These are phyloP conservation scores for Eudorina sp. DNA, from an alignment of 139 green algal species.

Conservation along the genomic window DNA sequence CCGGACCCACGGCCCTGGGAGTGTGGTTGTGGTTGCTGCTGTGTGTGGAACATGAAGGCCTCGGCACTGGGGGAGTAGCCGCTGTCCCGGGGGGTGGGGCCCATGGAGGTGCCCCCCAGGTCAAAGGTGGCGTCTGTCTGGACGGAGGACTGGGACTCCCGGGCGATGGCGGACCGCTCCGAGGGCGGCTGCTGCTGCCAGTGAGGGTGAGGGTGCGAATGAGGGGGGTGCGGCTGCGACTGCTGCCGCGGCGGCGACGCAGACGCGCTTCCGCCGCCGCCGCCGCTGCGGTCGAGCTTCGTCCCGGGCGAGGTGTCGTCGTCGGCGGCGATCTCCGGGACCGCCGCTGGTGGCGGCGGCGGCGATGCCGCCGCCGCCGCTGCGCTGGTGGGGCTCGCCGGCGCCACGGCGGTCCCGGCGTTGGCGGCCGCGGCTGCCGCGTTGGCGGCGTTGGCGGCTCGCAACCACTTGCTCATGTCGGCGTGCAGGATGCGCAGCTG, in stretches of 20 bases:
- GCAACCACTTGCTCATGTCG: constrained; percentile 47
- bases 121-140: constrained; percentile 32
- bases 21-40: neutral
- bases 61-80: neutral
- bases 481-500: constrained; percentile 42
- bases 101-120: neutral
- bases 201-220: neutral
- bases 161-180: neutral
- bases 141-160: constrained; percentile 20
- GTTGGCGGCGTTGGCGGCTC: neutral
- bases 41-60: constrained; percentile 17
- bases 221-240: neutral
- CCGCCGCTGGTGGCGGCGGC: neutral
- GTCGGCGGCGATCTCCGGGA: neutral
- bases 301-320: too few relatives aligned
- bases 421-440: neutral
- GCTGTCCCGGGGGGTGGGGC: constrained; percentile 29
- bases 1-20: too few relatives aligned
- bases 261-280: neutral
- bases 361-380: neutral
- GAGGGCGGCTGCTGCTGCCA: neutral
- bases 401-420: neutral
- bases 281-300: neutral
- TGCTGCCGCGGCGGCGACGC: neutral
- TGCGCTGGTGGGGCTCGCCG: neutral